Base-by-base conservation (phyloP, 2,329 filamentous ascomycete genomes). In the Cercospora citrullina region DNA sequence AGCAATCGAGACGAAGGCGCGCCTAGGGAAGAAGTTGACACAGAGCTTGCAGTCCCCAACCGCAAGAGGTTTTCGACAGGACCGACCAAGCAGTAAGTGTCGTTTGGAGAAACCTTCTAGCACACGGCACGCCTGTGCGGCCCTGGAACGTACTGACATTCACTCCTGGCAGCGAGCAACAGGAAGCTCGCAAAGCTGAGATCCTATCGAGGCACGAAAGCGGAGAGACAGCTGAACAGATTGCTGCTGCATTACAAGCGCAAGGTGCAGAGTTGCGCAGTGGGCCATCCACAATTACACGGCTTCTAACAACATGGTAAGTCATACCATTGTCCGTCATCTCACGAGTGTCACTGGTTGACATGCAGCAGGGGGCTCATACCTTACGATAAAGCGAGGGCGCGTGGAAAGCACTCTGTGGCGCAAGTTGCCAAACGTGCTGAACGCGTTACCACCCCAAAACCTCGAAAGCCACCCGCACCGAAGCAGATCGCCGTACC, bases 161-260 rank as follows among this genome's bases (percentile, higher is more conserved):
- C 7, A 39, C 3, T 16, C n/a, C n/a, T 61, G 31, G 31, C 36
- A 51, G 53, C 51, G 62, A 57, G 59, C 62, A 60, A n/a, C 70
- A 71, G 48, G 67, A 69, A 33, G 60, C 62, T 16, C 67, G 72
- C 7, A 73, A 72, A 60, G 58, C 57, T 23, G 70, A 72, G 16
- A 74, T 75, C 59, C 68, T 68, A 23, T 63, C 66, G 31, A 68
- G 72, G 9, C 73, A 71, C 7, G 33, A 60, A n/a, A 42, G 65
- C n/a, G 73, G 73, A 33, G 70, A 74, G 67, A 69, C 67, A 26
- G 73, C 74, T 7, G 72, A 74, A 59, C 66, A 75, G 57, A 75
- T 75, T 23, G 70, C 70, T 18, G 71, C 63, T 18, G 69, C 70
- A 14, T 60, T 74, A n/a, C 60, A 69, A 42, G 69, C 69, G 28